Evolutionary conservation across 192 early-diverging fungal genomes (phyloP), one percentile per base, ranked within the genome.

Genomic region (Backusella sp.): DNA sequence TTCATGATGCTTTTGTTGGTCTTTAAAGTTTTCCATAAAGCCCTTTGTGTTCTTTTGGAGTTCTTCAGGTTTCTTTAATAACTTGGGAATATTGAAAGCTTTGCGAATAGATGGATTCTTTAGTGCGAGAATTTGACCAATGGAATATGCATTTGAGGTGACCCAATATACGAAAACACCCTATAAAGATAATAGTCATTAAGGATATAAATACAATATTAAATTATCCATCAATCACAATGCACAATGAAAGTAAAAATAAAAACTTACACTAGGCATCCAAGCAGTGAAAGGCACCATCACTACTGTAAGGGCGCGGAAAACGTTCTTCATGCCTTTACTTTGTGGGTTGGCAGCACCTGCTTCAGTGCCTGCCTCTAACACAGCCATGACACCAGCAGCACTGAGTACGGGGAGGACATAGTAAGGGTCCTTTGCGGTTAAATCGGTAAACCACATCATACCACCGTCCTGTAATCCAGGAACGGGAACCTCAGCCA

Each of bases 111-210:
- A 11, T n/a, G 85, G 83, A 39, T 81, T 75, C 83, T 87, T 88
- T 39, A 97, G 84, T 39, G 89, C 76, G 34, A 90, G 62, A 49
- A 91, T 85, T 86, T 97, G 96, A 36, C 84, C 72, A 21, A 93
- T 79, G 8, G 93, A 92, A 69, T 90, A 87, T 9, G 88, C 28
- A 82, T 94, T 95, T 75, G 91, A 91, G 62, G 91, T 88, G 68
- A 94, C 81, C 94, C 94, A 96, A 84, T 96, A 96, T 67, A 95
- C 82, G 82, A 97, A 94, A 42, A 96, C 84, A 39, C 83, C 89
- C 92, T 93, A 86, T 69, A 74, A 70, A 21, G 56, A 66, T 26
- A 15, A 17, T 41, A 7, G 12, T 30, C 34, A 36, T 35, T 65
- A 66, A 34, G 21, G 7, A 39, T 14, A 41, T 49, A 11, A 17